Base-by-base conservation (phyloP, 805 yeast genomes). In the Kodamaea restingae region DNA sequence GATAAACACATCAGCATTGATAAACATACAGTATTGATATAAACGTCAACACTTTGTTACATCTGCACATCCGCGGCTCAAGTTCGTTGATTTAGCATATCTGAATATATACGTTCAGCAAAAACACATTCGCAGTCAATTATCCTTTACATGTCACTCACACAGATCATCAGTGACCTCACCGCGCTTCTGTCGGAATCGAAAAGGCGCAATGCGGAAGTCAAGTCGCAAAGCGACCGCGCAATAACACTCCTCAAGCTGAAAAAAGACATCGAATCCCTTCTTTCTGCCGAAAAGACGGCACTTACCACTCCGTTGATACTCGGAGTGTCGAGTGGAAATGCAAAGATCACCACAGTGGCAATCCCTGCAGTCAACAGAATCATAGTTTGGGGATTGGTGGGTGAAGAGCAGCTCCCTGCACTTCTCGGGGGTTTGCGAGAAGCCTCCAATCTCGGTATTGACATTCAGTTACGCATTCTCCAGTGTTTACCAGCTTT, bases 401-500 rank as follows among this genome's bases (percentile, higher is more conserved):
- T 91, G 8, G 80, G 90, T 0, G 61, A 67, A 0, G 61, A 66
- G 3, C 70, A 76, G 32, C 51, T 81, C 14, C 70, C 69, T 14
- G 73, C 73, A 4, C 69, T 91, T 5, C 61, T 91, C 15, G 82
- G 78, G 28, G 80, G 88, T 0, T 68, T 88, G 24, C 68, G 72
- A 22, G 90, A 85, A 41, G 86, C 95, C 0, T 76, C 91, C 0
- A 80, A 80, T 50, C 65, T 84, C 10, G 84, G 93, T 0, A 70
- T 78, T 18, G 97, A 90, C 30, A 82, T 87, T 33, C 97, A 91
- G 59, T 71, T 93, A 45, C 86, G 88, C 54, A 81, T 88, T 9
- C 63, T 91, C 27, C 98, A 91, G 62, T 70, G 86, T 9, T 67
- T 91, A 15, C 96, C 97, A 0, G 68, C 80, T 2, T 64, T 91